Evolutionary conservation across 139 green algal species (phyloP), one percentile per base, ranked within the genome.

Genomic region (Chlorella ohadii): DNA sequence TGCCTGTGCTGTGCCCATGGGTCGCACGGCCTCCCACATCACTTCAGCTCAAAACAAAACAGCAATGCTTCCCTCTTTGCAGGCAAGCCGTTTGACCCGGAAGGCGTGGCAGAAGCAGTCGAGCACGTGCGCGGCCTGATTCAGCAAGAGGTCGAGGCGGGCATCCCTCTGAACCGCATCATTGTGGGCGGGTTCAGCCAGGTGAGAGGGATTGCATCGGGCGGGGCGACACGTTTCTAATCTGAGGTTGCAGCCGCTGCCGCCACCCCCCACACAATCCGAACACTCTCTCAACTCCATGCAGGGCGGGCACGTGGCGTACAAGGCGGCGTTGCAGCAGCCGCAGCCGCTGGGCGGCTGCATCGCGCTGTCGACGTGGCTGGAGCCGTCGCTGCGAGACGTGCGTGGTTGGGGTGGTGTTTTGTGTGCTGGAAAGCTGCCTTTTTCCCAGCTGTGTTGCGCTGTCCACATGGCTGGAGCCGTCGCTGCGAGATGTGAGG

Each of bases 401-500:
- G 81, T 85, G 73, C 47, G 73, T 31, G 31, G 11, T 19, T 38
- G 31, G 68, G 11, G 3, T 28, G 31, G 68, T 7, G 4, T 56
- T 15, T 33, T n/a, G n/a, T n/a, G n/a, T n/a, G n/a, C n/a, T n/a
- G n/a, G n/a, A n/a, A n/a, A n/a, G n/a, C n/a, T n/a, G n/a, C n/a
- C n/a, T n/a, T n/a, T n/a, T n/a, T n/a, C n/a, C n/a, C n/a, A n/a
- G 87, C 76, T 91, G 85, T 44, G 33, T 84, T 7, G 89, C 81
- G 34, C 38, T 91, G 17, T 86, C 67, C 61, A 91, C 87, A 1
- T 92, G 89, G 89, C 68, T 92, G n/a, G 89, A 91, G 74, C 83
- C 83, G 16, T 81, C 67, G 19, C 39, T 76, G n/a, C 65, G 33
- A 44, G 39, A 74, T 6, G 81, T 85, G 73, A 66, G 73, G 17